Evolutionary conservation across 2,329 filamentous ascomycete genomes (phyloP), one percentile per base, ranked within the genome.

Genomic region (Aureobasidium zeae): DNA sequence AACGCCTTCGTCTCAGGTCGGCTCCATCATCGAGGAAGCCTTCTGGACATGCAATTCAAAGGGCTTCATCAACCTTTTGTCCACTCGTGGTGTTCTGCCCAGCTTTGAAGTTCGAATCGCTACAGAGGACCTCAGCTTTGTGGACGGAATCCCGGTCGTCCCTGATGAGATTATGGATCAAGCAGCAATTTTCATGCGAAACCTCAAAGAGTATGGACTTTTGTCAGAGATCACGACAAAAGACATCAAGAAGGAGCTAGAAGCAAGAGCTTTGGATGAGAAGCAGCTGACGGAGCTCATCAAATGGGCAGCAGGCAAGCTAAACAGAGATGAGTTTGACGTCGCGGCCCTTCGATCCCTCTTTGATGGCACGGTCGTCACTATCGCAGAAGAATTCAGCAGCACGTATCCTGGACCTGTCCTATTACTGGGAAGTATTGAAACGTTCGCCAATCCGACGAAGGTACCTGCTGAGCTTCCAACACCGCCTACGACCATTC

Each of bases 11-110:
- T 74, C 75, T 1, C 74, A 84, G 48, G 83, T 96, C 15, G 86
- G 87, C 0, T 79, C 86, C 56, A 82, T 86, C 49, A 86, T 98
- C 42, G 88, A 95, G 57, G 86, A 95, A 63, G 85, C 87, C 0
- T 98, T 98, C 59, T 98, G 91, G 91, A 93, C 79, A 25, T 88
- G 86, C 50, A 91, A 84, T 56, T 81, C 78, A 58, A 82, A 81
- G 50, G 79, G 86, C 2, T 81, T 77, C 0, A 86, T 96, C 46
- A 88, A 95, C 56, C 75, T 95, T 5, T 79, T 93, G 51, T 95
- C 88, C 1, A 94, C 83, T 15, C 78, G 81, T 47, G 93, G 93
- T 45, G 80, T 98, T 5, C 70, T 95, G 43, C 77, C 83, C n/a
- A 93, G 84, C 25, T 77, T 83, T 10, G 75, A 83, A 52, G 86